These are phyloP conservation scores for Darksidea phi DNA, from an alignment of 495 filamentous ascomycete species.

Conservation along the genomic window DNA sequence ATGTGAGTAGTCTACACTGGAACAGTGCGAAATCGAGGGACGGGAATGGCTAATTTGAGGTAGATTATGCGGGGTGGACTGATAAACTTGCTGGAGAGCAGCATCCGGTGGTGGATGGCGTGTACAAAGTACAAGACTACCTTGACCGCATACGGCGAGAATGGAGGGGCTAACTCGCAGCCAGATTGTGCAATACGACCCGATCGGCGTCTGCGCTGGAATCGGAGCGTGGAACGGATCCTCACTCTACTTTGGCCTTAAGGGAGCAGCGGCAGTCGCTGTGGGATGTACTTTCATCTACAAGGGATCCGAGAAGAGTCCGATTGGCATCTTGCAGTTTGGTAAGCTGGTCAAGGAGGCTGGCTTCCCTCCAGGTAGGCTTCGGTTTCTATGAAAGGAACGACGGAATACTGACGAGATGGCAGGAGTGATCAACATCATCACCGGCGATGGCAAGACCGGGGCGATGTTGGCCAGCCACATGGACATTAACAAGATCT, in stretches of 20 bases:
- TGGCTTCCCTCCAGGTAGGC: conserved; percentile 39
- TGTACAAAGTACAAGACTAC: conserved; percentile 33
- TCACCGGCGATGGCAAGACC: conserved; percentile 39
- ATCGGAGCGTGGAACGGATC: conserved; percentile 45
- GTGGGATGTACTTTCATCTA: conserved; percentile 43
- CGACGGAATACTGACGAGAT: neutral
- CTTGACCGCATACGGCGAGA: too few species aligned
- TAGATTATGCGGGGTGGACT: conserved; percentile 37
- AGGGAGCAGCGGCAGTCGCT: conserved; percentile 41
- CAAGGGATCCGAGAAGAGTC: conserved; percentile 43
- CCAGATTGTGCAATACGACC: conserved; percentile 43
- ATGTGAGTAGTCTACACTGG: conserved; percentile 10
- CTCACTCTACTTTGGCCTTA: conserved; percentile 34
- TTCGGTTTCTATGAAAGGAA: neutral
- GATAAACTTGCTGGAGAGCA: conserved; percentile 32
- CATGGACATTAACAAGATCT: conserved; percentile 44
- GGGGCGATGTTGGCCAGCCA: conserved; percentile 40
- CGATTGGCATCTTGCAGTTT: conserved; percentile 33
- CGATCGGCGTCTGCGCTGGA: conserved; percentile 42
- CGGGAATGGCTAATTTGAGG: neutral
- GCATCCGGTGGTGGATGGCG: conserved; percentile 37
- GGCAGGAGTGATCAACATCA: conserved; percentile 41
- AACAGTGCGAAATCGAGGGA: neutral
- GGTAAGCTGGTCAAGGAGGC: conserved; percentile 41
- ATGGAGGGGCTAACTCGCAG: too few species aligned